These are phyloP conservation scores for Microcyclosporella mali DNA, from an alignment of 2,329 filamentous ascomycete species.

Conservation along the genomic window DNA sequence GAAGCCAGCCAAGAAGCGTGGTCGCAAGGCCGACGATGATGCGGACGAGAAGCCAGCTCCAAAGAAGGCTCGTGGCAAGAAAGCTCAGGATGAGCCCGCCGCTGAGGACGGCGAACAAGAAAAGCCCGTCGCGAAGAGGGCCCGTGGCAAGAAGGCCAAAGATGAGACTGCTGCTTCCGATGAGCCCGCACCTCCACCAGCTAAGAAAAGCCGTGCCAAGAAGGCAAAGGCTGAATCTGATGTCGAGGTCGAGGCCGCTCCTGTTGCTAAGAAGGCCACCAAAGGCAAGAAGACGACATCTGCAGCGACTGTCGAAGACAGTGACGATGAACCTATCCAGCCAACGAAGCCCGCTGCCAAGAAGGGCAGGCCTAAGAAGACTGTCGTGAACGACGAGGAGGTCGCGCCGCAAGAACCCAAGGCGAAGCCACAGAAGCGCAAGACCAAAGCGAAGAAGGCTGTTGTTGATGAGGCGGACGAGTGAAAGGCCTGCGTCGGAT, in stretches of 20 bases:
- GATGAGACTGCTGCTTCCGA: slow-evolving; percentile 12
- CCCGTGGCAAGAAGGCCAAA: slow-evolving; percentile 20
- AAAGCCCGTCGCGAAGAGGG: slow-evolving; percentile 18
- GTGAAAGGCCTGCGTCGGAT: neutral
- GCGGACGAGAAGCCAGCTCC: slow-evolving; percentile 21
- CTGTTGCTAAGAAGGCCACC: slow-evolving; percentile 29
- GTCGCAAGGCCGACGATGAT: slow-evolving; percentile 19
- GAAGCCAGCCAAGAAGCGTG: slow-evolving; percentile 27
- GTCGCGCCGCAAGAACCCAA: slow-evolving; percentile 27
- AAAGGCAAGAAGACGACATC: neutral
- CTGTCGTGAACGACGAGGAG: slow-evolving; percentile 14
- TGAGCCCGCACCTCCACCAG: slow-evolving; percentile 15
- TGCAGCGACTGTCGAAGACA: slow-evolving; percentile 32
- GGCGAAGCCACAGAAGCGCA: slow-evolving; percentile 31
- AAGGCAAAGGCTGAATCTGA: slow-evolving; percentile 28
- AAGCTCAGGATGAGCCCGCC: slow-evolving; percentile 19
- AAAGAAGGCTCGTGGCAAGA: slow-evolving; percentile 7
- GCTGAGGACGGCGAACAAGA: slow-evolving; percentile 2
- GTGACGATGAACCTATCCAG: slow-evolving; percentile 17
- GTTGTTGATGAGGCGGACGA: slow-evolving; percentile 11
- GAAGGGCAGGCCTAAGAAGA: slow-evolving; percentile 29
- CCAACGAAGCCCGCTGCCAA: slow-evolving; percentile 29
- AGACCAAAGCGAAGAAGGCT: slow-evolving; percentile 28
- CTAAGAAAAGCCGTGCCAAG: slow-evolving; percentile 21
- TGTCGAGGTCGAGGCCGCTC: slow-evolving; percentile 19